Evolutionary conservation across 495 filamentous ascomycete genomes (phyloP).

Genomic region (Aspergillus haitiensis): DNA sequence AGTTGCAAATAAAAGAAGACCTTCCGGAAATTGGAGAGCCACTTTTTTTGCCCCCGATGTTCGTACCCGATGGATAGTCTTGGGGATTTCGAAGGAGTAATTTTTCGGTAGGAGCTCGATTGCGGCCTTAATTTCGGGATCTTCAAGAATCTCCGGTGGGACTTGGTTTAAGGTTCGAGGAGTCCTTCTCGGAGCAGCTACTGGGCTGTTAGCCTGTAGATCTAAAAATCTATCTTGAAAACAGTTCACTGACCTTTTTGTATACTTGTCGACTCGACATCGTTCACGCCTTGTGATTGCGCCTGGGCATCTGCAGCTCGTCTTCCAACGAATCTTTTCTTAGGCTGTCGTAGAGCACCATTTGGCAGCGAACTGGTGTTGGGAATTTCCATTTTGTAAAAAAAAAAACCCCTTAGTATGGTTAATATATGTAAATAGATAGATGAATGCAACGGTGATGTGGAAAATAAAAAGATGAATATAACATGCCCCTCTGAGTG

Average conservation of each 20-base stretch:
- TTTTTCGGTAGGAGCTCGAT: slow-evolving; percentile 85
- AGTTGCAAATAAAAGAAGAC: slow-evolving; percentile 91
- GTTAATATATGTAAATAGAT: not conserved
- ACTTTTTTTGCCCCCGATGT: slow-evolving; percentile 72
- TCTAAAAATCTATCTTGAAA: not conserved
- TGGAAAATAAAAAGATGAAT: not conserved
- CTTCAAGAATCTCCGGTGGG: slow-evolving; percentile 79
- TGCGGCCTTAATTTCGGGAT: slow-evolving; percentile 84
- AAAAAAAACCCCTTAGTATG: too few species aligned
- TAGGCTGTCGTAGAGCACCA: slow-evolving; percentile 53
- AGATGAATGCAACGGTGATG: not conserved
- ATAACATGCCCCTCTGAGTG: slow-evolving; percentile 11
- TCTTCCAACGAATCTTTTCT: slow-evolving; percentile 77
- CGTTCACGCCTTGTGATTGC: slow-evolving; percentile 46
- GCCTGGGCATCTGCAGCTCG: slow-evolving; percentile 58
- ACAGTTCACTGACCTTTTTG: slow-evolving; percentile 35
- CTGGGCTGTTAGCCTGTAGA: slow-evolving; percentile 23
- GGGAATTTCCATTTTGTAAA: slow-evolving; percentile 21
- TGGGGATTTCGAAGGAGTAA: slow-evolving; percentile 97
- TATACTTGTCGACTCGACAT: slow-evolving; percentile 61
- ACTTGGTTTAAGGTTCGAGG: slow-evolving; percentile 85
- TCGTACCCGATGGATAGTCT: slow-evolving; percentile 94
- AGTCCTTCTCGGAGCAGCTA: slow-evolving; percentile 62
- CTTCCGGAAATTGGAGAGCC: slow-evolving; percentile 94
- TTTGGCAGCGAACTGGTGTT: slow-evolving; percentile 5